Base-by-base conservation (phyloP, 2,329 filamentous ascomycete species). In the Mollisiaceae sp. region DNA sequence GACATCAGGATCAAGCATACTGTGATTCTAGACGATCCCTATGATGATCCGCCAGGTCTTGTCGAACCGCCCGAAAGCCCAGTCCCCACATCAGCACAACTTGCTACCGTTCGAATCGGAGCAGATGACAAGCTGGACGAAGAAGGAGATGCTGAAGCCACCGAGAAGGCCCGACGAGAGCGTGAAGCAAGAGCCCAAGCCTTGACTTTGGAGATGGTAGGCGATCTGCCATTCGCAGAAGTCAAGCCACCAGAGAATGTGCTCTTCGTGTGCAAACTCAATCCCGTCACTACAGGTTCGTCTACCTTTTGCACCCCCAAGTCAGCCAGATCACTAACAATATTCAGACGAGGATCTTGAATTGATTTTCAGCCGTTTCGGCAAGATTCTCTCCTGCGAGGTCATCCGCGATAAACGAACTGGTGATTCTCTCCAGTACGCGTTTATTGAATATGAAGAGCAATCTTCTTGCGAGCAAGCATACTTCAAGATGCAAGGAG, bases 401-500 rank as follows among this genome's bases (percentile, higher is more conserved):
- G 92, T 99, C 39, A 97, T 99, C 68, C 86, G 94, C 58, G 95
- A 99, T 77, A 92, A 91, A 76, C 93, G 93, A 74, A 97, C 94
- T 0, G 93, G 93, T 4, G 95, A 99, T 79, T 97, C 93, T 75
- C 80, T 99, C 58, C 95, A 99, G 77, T 99, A 99, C 76, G 93
- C 95, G 1, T 99, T 99, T 72, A 96, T 99, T 74, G 95, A 99
- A 77, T 99, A 94, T 74, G 92, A 94, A 65, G 91, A 96, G 63
- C 95, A 97, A 79, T 87, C 90, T 71, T 91, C 94, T 61, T 98
- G 95, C 77, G 95, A 99, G 79, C 88, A 92, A 60, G 95, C 95
- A 2, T 99, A 97, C 75, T 95, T 96, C 82, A 99, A 99, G 80
- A 99, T 99, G 95, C 93, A 99, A 77, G 93, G 91, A 1, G 94